Conservation (phyloP, 2,329 filamentous ascomycete species). For the Pestalotiopsis sp. region DNA sequence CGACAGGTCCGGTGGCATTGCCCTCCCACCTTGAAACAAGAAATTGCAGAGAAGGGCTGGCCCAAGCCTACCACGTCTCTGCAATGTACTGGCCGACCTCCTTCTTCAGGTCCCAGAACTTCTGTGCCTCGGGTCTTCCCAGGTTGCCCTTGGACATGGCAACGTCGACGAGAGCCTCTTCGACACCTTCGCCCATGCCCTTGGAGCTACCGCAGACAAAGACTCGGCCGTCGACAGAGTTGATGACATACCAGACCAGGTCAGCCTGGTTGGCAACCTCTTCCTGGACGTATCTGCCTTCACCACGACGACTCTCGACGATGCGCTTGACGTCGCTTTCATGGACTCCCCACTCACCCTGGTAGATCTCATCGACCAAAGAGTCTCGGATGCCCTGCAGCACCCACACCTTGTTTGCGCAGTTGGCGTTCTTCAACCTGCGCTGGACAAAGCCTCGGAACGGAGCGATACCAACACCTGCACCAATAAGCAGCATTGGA, state of each 20-base stretch:
- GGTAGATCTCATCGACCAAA: conserved; percentile 93
- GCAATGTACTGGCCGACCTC: conserved; percentile 94
- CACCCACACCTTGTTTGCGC: conserved; percentile 39
- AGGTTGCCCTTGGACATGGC: conserved; percentile 92
- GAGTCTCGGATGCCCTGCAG: conserved; percentile 60
- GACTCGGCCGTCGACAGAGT: conserved; percentile 90
- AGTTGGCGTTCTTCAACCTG: conserved; percentile 37
- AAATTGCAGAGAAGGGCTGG: neutral
- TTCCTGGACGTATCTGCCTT: conserved; percentile 93
- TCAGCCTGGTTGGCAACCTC: conserved; percentile 90
- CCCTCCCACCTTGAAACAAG: neutral
- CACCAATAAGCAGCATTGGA: conserved; percentile 96
- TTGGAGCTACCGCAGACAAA: conserved; percentile 96
- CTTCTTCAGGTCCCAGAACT: conserved; percentile 92
- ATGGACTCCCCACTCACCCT: conserved; percentile 92
- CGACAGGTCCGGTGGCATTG: neutral
- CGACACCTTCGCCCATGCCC: conserved; percentile 97
- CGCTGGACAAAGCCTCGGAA: conserved; percentile 98
- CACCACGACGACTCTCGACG: conserved; percentile 73
- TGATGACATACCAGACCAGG: conserved; percentile 98
- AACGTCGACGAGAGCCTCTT: conserved; percentile 83
- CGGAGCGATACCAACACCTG: conserved; percentile 93
- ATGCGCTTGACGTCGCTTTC: conserved; percentile 85
- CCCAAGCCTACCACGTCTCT: conserved; percentile 63
- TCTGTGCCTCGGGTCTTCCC: conserved; percentile 75